These are phyloP conservation scores for Hypoxylon sp. DNA, from an alignment of 2,329 filamentous ascomycete genomes.

Conservation along the genomic window DNA sequence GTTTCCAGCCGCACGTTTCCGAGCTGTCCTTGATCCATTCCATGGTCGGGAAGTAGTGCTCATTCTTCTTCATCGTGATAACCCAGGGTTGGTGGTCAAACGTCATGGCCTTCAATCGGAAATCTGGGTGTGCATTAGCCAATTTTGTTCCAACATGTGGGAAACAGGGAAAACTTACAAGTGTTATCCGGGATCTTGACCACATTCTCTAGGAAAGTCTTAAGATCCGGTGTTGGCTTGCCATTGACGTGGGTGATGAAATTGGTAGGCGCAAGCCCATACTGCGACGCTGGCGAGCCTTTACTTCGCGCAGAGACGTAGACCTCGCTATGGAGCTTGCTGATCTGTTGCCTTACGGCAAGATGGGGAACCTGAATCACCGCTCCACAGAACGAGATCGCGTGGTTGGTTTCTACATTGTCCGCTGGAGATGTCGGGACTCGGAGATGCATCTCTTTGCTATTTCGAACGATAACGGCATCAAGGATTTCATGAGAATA, in stretches of 20 bases:
- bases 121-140: constrained; percentile 64
- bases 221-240: constrained; percentile 81
- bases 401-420: constrained; percentile 90
- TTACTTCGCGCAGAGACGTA: constrained; percentile 90
- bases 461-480: constrained; percentile 85
- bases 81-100: constrained; percentile 99
- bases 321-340: constrained; percentile 93
- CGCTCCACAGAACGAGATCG: constrained; percentile 94
- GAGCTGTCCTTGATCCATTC: constrained; percentile 72
- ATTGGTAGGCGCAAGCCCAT: constrained; percentile 93
- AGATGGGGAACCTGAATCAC: constrained; percentile 93
- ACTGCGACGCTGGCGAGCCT: constrained; percentile 86
- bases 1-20: constrained; percentile 68
- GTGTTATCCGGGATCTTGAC: constrained; percentile 94
- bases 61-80: constrained; percentile 99
- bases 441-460: constrained; percentile 77
- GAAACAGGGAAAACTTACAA: constrained; percentile 60
- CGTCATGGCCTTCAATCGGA: constrained; percentile 95
- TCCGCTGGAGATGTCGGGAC: constrained; percentile 87
- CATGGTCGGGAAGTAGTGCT: constrained; percentile 86
- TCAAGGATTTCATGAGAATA: constrained; percentile 86
- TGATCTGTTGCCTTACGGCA: constrained; percentile 96
- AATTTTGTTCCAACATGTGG: constrained; percentile 2
- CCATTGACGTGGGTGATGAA: constrained; percentile 98
- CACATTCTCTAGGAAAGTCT: constrained; percentile 81